Conservation (phyloP, 164 flowering plant genomes). For the Umbellularia californica region DNA sequence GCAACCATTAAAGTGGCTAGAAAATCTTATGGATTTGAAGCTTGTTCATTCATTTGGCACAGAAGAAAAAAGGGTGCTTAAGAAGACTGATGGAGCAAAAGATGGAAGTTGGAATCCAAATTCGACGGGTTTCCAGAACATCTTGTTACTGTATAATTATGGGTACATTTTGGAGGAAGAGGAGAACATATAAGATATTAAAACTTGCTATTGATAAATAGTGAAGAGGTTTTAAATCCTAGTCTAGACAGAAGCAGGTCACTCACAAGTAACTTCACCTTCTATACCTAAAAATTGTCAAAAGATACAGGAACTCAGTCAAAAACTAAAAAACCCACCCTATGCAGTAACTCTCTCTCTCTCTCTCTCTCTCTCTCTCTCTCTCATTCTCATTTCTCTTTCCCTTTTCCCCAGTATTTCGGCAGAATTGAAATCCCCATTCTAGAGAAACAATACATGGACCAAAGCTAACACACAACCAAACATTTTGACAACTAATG, state of each 20-base stretch:
- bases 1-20: background rate
- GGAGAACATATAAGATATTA: background rate
- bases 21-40: background rate
- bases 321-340: background rate
- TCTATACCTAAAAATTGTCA: background rate
- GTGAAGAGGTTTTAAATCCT: slow-evolving; percentile 21
- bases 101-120: background rate
- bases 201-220: slow-evolving; percentile 3
- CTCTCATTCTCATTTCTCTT: background rate
- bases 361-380: background rate
- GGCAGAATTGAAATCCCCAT: background rate
- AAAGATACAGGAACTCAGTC: background rate
- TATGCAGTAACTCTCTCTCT: background rate
- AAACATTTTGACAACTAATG: background rate
- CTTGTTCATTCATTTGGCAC: background rate
- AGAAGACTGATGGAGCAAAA: background rate
- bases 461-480: background rate
- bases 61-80: background rate
- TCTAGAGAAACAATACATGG: background rate
- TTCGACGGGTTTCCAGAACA: background rate
- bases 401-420: background rate
- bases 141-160: background rate
- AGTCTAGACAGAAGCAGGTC: slow-evolving; percentile 14
- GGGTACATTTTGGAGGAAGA: background rate
- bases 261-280: background rate